A percentile compares a stretch with the other conserved stretches of the same genome.
Evolutionary conservation across 352 stramenopile genomes (phyloP).

Genomic region (Globisporangium nagaii): DNA sequence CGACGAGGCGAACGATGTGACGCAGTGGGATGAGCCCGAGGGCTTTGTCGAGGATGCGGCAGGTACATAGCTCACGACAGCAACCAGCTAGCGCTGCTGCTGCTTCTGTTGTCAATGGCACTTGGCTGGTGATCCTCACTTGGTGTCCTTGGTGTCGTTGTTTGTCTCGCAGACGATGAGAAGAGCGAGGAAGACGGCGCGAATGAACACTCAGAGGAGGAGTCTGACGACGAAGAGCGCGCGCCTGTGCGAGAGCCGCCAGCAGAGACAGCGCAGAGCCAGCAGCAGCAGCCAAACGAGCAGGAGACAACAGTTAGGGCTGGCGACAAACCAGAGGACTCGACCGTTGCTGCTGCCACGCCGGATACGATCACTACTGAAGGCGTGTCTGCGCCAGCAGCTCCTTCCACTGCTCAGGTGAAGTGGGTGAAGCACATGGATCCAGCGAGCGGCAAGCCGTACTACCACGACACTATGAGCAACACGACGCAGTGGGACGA

Average conservation of each 20-base stretch:
- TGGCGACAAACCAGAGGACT: not conserved
- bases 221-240: conserved; percentile 15
- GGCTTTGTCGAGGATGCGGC: conserved; percentile 22
- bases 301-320: not conserved
- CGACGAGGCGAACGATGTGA: conserved; percentile 62
- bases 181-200: conserved; percentile 3
- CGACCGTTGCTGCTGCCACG: not conserved
- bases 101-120: too few species aligned
- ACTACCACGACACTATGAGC: conserved; percentile 64
- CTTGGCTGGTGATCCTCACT: too few species aligned
- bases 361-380: not conserved
- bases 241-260: not conserved
- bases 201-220: conserved; percentile 16
- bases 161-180: not conserved
- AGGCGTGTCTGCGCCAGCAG: not conserved
- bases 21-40: conserved; percentile 71
- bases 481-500: conserved; percentile 68
- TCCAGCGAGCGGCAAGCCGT: conserved; percentile 53
- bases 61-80: too few species aligned
- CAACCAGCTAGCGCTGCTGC: too few species aligned
- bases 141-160: too few species aligned
- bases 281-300: not conserved
- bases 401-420: not conserved
- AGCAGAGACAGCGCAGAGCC: not conserved
- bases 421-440: conserved; percentile 80